Conservation (phyloP, 2,329 filamentous ascomycete genomes). For the Phyllosticta capitalensis region DNA sequence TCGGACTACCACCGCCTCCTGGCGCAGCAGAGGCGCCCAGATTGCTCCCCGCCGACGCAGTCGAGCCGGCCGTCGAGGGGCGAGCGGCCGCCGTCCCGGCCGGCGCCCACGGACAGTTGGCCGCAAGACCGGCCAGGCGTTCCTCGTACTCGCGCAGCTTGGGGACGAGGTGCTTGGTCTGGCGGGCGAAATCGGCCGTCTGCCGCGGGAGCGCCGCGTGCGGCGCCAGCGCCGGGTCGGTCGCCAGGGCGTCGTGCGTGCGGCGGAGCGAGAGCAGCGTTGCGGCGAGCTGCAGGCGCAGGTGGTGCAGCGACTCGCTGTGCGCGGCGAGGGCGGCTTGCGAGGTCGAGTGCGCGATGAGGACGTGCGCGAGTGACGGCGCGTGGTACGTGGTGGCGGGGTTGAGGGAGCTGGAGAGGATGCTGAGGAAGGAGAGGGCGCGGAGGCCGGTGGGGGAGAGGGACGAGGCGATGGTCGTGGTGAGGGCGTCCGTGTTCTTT, state of each 20-base stretch:
- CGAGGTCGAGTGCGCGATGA: conserved; percentile 24
- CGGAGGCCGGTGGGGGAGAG: conserved; percentile 25
- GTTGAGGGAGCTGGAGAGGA: conserved; percentile 6
- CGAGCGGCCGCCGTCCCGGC: not conserved
- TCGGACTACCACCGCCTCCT: not conserved
- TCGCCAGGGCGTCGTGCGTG: conserved; percentile 23
- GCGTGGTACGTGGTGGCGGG: not conserved
- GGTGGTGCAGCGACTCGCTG: conserved; percentile 22
- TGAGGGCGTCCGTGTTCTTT: conserved; percentile 22
- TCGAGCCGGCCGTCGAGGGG: not conserved
- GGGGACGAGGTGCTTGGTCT: conserved; percentile 54
- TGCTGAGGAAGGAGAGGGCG: conserved; percentile 19
- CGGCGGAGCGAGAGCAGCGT: conserved; percentile 23
- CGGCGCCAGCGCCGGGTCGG: conserved; percentile 30
- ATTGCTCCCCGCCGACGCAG: not conserved
- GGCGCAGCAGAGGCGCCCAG: not conserved
- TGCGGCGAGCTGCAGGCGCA: conserved; percentile 24
- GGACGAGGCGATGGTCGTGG: conserved; percentile 14
- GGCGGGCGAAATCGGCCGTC: conserved; percentile 65
- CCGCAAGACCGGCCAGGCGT: conserved; percentile 28
- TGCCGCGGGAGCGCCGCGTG: conserved; percentile 52
- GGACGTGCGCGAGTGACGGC: conserved; percentile 22
- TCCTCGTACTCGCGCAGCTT: conserved; percentile 57
- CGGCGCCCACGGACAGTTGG: not conserved
- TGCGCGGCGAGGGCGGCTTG: conserved; percentile 24